Evolutionary conservation across 768 basidiomycete species (phyloP).

Genomic region (Lactarius hengduanensis): DNA sequence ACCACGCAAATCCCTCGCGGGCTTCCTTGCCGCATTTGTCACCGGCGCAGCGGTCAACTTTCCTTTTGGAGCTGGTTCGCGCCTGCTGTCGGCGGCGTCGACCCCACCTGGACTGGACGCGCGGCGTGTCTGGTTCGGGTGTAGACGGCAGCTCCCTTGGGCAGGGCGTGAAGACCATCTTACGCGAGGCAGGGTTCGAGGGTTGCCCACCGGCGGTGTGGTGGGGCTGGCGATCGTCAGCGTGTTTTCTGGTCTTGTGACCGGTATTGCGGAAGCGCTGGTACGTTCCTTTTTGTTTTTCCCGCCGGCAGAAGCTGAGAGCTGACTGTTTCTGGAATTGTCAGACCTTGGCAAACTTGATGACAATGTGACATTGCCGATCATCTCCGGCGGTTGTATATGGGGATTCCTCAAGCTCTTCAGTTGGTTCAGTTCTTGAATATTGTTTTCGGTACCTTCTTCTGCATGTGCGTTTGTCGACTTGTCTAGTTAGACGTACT

Average conservation of each 20-base stretch:
- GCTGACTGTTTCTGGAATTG: background rate
- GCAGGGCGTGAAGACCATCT: constrained; percentile 32
- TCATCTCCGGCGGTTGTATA: constrained; percentile 75
- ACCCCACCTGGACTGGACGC: constrained; percentile 55
- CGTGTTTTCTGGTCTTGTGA: constrained; percentile 69
- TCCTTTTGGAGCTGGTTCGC: constrained; percentile 72
- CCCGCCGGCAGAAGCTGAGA: background rate
- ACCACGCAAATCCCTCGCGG: constrained; percentile 80
- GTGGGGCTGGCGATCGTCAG: constrained; percentile 56
- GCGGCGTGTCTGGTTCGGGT: constrained; percentile 43
- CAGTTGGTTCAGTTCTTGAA: constrained; percentile 36
- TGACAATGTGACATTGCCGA: constrained; percentile 87
- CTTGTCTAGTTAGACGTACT: constrained; percentile 15
- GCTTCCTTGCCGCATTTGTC: constrained; percentile 73
- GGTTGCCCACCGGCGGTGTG: constrained; percentile 41
- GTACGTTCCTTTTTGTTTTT: constrained; percentile 45
- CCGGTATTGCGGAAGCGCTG: constrained; percentile 85
- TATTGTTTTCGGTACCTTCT: background rate
- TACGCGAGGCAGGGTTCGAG: constrained; percentile 27
- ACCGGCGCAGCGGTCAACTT: constrained; percentile 65
- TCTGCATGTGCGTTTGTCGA: constrained; percentile 1
- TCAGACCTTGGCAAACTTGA: constrained; percentile 82
- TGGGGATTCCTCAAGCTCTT: constrained; percentile 53
- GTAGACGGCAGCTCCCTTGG: constrained; percentile 27
- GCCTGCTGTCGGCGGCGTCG: constrained; percentile 42